Evolutionary conservation across 495 filamentous ascomycete species (phyloP), one percentile per base, ranked within the genome.

Genomic region (Trichoderma gamsii): DNA sequence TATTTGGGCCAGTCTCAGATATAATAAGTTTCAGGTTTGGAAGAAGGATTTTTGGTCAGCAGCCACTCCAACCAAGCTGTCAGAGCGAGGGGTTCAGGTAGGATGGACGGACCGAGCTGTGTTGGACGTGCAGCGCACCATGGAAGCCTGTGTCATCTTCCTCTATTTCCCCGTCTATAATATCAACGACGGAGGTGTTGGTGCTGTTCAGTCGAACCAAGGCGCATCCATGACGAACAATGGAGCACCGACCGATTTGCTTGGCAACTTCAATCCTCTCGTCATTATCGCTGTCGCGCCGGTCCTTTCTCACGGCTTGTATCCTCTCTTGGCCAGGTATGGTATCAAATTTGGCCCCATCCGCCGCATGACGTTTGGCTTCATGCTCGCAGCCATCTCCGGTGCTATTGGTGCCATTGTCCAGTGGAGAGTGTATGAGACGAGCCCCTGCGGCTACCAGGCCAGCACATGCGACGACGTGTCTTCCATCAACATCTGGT

Each of bases 271-370:
- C 41, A 87, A 93, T 74, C 90, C 91, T 13, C 79, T 94, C 68
- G 81, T 88, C 2, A 77, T 93, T 43, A 84, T 94, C 73, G 89
- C 94, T 75, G 83, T 93, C 69, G 92, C 94, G 67, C 91, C 91
- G 8, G 83, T 94, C 68, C 82, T 84, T 70, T 91, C 93, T 71
- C 76, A 81, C 12, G 41, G 90, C 66, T 29, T 93, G 65, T 95
- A 92, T 74, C 91, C 91, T 0, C 73, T 74, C 6, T 77, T 93
- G 13, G 85, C 88, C 65, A 86, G 82, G 46, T 70, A 79, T n/a
- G 84, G 85, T 4, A 79, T 92, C 77, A 82, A 86, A 21, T 88
- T 93, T 70, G 89, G 87, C 0, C 90, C 91, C 1, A 79, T 93
- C 71, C 91, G 88, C 77, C 85, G 86, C 25, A 92, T 95, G 71